A percentile compares a stretch with the other conserved stretches of the same genome.
phyloP scores from a whole-genome alignment of 1,139 yeast species.

The Debaryomyces psychrophilus region DNA sequence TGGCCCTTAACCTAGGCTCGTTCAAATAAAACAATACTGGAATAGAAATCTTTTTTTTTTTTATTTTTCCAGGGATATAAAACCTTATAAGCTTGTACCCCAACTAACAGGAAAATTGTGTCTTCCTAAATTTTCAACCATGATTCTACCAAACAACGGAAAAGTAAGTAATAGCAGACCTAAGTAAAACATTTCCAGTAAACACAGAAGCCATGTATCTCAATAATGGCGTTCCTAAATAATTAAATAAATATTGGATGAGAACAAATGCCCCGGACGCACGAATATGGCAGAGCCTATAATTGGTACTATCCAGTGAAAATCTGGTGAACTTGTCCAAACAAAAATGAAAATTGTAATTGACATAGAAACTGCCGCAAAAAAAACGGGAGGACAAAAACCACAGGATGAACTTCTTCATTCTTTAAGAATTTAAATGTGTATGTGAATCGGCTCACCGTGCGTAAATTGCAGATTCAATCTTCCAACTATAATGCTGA shows the following conservation, averaged over 20 bases:
- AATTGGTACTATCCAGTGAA: constrained; percentile 39
- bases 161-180: constrained; percentile 60
- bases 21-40: constrained; percentile 51
- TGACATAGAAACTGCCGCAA: constrained; percentile 33
- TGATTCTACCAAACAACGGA: constrained; percentile 61
- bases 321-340: constrained; percentile 31
- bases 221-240: constrained; percentile 63
- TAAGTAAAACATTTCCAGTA: constrained; percentile 56
- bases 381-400: constrained; percentile 57
- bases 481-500: constrained; percentile 48
- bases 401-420: constrained; percentile 60
- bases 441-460: no score
- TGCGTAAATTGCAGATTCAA: constrained; percentile 28
- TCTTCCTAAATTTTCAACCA: constrained; percentile 50
- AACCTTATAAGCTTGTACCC: constrained; percentile 55
- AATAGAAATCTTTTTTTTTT: constrained; percentile 49
- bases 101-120: constrained; percentile 56
- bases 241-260: constrained; percentile 45
- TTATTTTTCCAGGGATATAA: constrained; percentile 39
- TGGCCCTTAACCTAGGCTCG: constrained; percentile 54
- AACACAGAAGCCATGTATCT: constrained; percentile 59
- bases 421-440: no score
- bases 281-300: constrained; percentile 33
- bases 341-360: constrained; percentile 36
- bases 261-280: constrained; percentile 34